Conservation (phyloP, 495 filamentous ascomycete genomes). For the Xylaria flabelliformis region DNA sequence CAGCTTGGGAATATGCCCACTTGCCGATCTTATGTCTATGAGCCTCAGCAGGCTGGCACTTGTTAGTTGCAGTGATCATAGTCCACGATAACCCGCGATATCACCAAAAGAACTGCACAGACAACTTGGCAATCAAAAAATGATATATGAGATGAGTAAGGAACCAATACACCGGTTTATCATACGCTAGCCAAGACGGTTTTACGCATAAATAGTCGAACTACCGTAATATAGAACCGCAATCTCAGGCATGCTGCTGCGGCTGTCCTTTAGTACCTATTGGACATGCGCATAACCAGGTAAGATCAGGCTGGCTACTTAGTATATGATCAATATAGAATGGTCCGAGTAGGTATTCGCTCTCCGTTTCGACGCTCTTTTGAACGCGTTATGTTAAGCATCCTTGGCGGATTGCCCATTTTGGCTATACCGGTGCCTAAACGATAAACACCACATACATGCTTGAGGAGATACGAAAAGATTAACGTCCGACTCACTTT, state of each 20-base stretch:
- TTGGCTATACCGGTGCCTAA: constrained; percentile 8
- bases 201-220: not conserved
- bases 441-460: not conserved
- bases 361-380: not conserved
- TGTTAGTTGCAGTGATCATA: constrained; percentile 1
- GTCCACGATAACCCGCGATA: not conserved
- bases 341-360: not conserved
- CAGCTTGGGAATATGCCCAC: not conserved
- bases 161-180: no score
- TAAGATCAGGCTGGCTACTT: not conserved
- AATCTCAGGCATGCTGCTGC: not conserved
- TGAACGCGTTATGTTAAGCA: not conserved
- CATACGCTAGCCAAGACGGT: not conserved
- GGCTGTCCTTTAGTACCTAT: not conserved
- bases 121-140: constrained; percentile 12
- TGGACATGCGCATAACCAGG: constrained; percentile 8
- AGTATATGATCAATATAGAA: not conserved
- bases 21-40: constrained; percentile 8
- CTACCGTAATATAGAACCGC: no score
- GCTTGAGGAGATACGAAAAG: constrained; percentile 4
- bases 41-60: constrained; percentile 16
- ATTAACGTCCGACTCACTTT: not conserved
- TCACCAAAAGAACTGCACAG: constrained; percentile 10
- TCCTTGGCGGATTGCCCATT: constrained; percentile 11
- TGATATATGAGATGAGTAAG: not conserved